Conservation (phyloP, 2,329 filamentous ascomycete genomes). For the Mycosphaerella sp. region DNA sequence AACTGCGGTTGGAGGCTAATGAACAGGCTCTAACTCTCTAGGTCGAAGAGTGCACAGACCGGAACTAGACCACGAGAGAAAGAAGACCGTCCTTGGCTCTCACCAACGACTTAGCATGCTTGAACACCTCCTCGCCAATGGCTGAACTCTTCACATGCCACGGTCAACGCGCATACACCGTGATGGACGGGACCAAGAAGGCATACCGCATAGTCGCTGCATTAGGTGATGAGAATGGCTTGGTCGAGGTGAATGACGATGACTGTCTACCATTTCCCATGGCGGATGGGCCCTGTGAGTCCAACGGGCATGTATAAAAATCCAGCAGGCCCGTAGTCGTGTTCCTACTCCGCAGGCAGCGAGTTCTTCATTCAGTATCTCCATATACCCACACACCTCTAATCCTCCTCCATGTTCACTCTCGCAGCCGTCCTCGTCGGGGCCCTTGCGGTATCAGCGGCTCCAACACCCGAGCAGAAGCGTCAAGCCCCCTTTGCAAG, state of each 20-base stretch:
- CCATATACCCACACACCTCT: neutral
- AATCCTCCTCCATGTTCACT: slow-evolving; percentile 7
- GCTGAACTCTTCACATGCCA: too few species aligned
- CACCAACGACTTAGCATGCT: slow-evolving; percentile 13
- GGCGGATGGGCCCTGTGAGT: neutral
- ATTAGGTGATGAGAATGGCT: slow-evolving; percentile 5
- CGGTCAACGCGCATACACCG: neutral
- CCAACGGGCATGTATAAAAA: neutral
- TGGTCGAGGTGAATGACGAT: slow-evolving; percentile 1
- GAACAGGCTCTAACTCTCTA: too few species aligned
- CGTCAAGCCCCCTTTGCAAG: slow-evolving; percentile 15
- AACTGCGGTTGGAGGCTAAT: too few species aligned
- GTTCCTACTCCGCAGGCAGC: neutral
- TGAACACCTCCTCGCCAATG: slow-evolving; percentile 7
- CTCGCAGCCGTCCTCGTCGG: slow-evolving; percentile 10
- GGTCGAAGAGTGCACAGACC: neutral
- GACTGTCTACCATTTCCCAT: slow-evolving; percentile 1
- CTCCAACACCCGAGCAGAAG: slow-evolving; percentile 12
- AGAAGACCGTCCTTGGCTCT: slow-evolving; percentile 8
- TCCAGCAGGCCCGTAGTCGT: slow-evolving; percentile 1
- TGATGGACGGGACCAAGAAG: slow-evolving; percentile 11
- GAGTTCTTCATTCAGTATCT: neutral
- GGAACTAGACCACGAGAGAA: slow-evolving; percentile 5
- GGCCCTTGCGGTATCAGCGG: slow-evolving; percentile 15
- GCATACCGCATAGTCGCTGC: slow-evolving; percentile 2